Conservation (phyloP, 768 basidiomycete species). For the Panellus pusillus region DNA sequence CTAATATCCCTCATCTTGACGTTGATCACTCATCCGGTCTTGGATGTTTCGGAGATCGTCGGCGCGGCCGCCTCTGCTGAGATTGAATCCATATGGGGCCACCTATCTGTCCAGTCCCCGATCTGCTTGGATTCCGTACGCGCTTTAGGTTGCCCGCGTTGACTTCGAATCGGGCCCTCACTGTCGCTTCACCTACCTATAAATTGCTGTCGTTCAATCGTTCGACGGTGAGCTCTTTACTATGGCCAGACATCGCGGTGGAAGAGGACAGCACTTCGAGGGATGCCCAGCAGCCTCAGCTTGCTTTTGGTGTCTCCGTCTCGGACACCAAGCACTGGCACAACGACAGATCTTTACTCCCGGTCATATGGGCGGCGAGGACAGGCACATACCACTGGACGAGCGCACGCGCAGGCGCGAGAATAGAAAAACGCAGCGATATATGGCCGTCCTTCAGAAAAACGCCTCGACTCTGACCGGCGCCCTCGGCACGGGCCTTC, state of each 20-base stretch:
- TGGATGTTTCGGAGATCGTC: conserved; percentile 29
- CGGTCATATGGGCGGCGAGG: conserved; percentile 51
- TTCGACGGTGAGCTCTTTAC: conserved; percentile 23
- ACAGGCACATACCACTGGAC: conserved; percentile 27
- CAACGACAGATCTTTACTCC: conserved; percentile 48
- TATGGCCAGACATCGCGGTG: conserved; percentile 21
- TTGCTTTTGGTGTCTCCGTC: conserved; percentile 46
- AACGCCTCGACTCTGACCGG: conserved; percentile 67
- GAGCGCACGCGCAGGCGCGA: conserved; percentile 37
- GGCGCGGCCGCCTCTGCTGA: conserved; percentile 16
- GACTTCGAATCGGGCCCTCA: neutral
- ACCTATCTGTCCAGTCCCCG: conserved; percentile 22
- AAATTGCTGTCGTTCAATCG: conserved; percentile 41
- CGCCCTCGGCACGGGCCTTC: conserved; percentile 52
- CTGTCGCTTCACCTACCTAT: neutral
- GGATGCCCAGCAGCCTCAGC: conserved; percentile 19
- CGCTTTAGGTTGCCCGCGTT: neutral
- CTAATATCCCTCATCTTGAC: conserved; percentile 47
- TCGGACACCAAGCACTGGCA: conserved; percentile 65
- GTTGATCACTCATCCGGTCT: conserved; percentile 27
- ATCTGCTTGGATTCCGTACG: conserved; percentile 19
- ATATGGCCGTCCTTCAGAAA: conserved; percentile 55
- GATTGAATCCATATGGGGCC: conserved; percentile 27
- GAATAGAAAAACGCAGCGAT: conserved; percentile 50
- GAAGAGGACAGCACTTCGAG: conserved; percentile 11